phyloP scores from a whole-genome alignment of 495 filamentous ascomycete genomes.

The Xylaria venustula region DNA sequence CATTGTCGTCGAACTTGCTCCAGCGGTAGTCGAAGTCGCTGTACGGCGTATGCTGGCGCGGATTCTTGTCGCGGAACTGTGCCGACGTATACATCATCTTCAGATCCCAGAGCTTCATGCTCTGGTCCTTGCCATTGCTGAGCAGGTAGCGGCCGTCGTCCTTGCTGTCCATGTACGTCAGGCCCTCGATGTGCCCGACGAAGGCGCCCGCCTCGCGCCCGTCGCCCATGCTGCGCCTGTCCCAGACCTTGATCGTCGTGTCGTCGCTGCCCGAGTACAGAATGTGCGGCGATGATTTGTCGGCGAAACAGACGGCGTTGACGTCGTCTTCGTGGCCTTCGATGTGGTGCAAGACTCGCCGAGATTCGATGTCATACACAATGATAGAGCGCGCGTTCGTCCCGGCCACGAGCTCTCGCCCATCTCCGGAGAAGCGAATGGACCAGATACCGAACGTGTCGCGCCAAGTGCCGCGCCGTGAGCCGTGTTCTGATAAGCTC shows the following conservation, averaged over 20 bases:
- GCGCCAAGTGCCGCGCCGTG: slow-evolving; percentile 37
- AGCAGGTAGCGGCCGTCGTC: slow-evolving; percentile 93
- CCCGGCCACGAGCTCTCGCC: slow-evolving; percentile 85
- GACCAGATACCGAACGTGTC: slow-evolving; percentile 72
- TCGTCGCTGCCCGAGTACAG: slow-evolving; percentile 97
- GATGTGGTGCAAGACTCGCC: slow-evolving; percentile 69
- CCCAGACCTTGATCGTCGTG: slow-evolving; percentile 93
- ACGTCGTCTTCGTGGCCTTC: slow-evolving; percentile 83
- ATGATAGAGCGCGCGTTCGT: slow-evolving; percentile 76
- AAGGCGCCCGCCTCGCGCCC: slow-evolving; percentile 88
- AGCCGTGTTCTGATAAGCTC: slow-evolving; percentile 60
- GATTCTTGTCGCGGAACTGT: slow-evolving; percentile 52
- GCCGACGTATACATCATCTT: slow-evolving; percentile 74
- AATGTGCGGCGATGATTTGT: slow-evolving; percentile 85
- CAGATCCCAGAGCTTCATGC: slow-evolving; percentile 97
- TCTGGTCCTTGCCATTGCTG: slow-evolving; percentile 93
- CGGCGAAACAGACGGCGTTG: slow-evolving; percentile 95
- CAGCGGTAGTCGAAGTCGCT: slow-evolving; percentile 87
- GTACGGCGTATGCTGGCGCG: slow-evolving; percentile 47
- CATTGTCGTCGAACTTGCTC: slow-evolving; percentile 63
- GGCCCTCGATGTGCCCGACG: slow-evolving; percentile 87
- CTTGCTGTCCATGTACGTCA: slow-evolving; percentile 96
- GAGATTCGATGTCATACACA: slow-evolving; percentile 89
- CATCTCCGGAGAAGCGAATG: slow-evolving; percentile 89
- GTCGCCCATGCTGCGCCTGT: slow-evolving; percentile 85